Evolutionary conservation across 2,329 filamentous ascomycete species (phyloP), one percentile per base, ranked within the genome.

Genomic region (Stenocarpella maydis): DNA sequence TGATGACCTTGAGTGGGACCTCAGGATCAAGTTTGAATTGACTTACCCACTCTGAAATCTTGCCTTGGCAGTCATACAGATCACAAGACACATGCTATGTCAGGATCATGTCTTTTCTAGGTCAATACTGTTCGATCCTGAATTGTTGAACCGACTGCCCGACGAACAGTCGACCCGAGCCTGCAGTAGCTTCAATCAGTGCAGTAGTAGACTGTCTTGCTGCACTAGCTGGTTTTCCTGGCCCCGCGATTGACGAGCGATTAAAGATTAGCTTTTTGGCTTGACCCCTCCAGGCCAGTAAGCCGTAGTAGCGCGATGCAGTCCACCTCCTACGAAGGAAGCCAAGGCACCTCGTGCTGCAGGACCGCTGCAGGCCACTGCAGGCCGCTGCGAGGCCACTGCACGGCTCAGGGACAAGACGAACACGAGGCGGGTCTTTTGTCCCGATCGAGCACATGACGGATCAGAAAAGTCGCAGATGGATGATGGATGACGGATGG

Each of bases 371-470:
- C 72, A 72, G 70, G 69, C 64, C 66, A 26, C 65, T 67, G 69
- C 63, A 72, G 70, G 69, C 64, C 66, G 28, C 65, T 67, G 69
- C 63, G 68, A 69, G 61, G 69, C 69, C 69, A 69, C 71, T 76
- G 76, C 76, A 75, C 70, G 73, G 71, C 69, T 73, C 72, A 77
- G 75, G 75, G 73, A 74, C 72, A 68, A 71, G 58, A 31, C 63
- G 52, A 69, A 72, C 64, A 67, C 70, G 21, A 69, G 65, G 63
- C 70, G 47, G 49, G 55, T 63, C 60, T 58, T 53, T 37, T 65
- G 49, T 71, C 45, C 58, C 53, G 41, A 63, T 67, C 65, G 61
- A 69, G 69, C 69, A 65, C 67, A 47, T 58, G 70, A 71, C 67
- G 68, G 71, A 71, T 69, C 52, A 58, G 15, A 69, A 65, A 45